Evolutionary conservation across 2,329 filamentous ascomycete genomes (phyloP).

Genomic region (Aaosphaeria pasadenensis): DNA sequence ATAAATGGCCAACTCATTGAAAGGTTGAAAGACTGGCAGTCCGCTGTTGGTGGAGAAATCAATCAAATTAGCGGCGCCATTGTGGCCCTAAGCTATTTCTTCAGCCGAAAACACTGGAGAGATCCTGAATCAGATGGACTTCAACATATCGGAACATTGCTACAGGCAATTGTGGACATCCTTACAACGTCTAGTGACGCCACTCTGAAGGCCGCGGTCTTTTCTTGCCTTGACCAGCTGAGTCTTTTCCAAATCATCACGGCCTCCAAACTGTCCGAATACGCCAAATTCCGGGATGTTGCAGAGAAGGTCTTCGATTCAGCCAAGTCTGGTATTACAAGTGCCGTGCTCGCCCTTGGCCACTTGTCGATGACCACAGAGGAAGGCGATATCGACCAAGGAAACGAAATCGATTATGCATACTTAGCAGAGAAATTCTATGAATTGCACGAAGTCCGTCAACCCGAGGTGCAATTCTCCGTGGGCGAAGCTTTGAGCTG

Average conservation of each 20-base stretch:
- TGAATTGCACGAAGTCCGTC: conserved; percentile 76
- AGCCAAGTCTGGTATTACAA: conserved; percentile 78
- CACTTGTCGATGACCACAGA: conserved; percentile 65
- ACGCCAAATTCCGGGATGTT: conserved; percentile 45
- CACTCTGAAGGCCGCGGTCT: conserved; percentile 56
- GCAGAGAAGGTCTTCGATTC: conserved; percentile 63
- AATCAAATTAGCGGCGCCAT: conserved; percentile 61
- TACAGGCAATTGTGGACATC: conserved; percentile 49
- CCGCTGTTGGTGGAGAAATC: conserved; percentile 57
- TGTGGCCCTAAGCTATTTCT: conserved; percentile 56
- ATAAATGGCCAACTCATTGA: conserved; percentile 47
- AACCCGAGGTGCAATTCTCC: conserved; percentile 84
- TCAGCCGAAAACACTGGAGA: conserved; percentile 58
- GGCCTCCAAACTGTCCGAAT: conserved; percentile 35
- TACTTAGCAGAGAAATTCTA: conserved; percentile 68
- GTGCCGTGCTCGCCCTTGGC: conserved; percentile 77
- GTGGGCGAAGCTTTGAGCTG: conserved; percentile 85
- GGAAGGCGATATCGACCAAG: conserved; percentile 29
- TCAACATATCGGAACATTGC: conserved; percentile 40
- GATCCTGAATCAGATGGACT: conserved; percentile 20
- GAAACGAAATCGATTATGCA: conserved; percentile 40
- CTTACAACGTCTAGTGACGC: conserved; percentile 54
- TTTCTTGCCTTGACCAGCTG: conserved; percentile 59
- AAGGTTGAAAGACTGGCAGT: conserved; percentile 52
- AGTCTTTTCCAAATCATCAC: conserved; percentile 57